Evolutionary conservation across 306 rosid genomes (phyloP).

Genomic region (Comarum palustre): DNA sequence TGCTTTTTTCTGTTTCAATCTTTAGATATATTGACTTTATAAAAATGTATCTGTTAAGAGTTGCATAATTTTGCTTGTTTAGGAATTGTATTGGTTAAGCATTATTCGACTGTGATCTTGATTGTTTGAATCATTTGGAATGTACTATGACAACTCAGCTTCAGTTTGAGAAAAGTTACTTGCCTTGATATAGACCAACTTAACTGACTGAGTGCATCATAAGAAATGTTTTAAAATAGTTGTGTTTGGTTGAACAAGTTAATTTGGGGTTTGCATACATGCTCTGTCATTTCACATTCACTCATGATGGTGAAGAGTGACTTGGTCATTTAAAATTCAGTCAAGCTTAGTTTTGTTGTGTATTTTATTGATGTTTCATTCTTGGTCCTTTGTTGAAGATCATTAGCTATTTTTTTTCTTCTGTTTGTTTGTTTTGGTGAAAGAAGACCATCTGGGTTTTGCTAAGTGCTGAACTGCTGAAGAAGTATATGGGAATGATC

Average conservation of each 20-base stretch:
- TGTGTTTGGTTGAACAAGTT: not conserved
- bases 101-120: not conserved
- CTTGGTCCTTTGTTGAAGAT: no score
- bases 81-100: not conserved
- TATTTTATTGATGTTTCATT: no score
- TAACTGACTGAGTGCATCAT: not conserved
- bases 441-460: no score
- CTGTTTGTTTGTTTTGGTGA: no score
- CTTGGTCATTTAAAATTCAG: not conserved
- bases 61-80: not conserved
- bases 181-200: not conserved
- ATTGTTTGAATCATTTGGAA: not conserved
- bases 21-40: not conserved
- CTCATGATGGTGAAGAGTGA: not conserved
- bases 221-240: not conserved
- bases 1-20: not conserved
- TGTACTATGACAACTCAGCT: not conserved
- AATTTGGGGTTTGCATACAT: not conserved
- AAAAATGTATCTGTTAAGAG: not conserved
- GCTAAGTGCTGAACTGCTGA: no score
- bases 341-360: no score
- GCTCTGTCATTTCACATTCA: not conserved
- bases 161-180: not conserved
- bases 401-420: no score
- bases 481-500: no score